Conservation (phyloP, 257 asterid genomes). For the Agastache rugosa region DNA sequence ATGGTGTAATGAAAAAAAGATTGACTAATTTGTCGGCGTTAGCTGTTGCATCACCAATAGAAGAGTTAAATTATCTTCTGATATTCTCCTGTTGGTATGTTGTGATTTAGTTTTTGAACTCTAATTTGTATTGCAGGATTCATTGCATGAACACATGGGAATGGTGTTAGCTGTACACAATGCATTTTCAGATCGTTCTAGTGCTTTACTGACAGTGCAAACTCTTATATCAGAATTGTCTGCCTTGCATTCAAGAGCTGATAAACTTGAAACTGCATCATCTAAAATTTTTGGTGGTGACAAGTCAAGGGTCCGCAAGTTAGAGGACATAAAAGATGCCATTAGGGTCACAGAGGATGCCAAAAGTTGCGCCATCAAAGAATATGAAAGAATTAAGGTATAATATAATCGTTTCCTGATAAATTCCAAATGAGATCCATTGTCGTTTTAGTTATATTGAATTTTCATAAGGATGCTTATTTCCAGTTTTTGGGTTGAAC, state of each 20-base stretch:
- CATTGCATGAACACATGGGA: constrained; percentile 86
- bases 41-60: constrained; percentile 17
- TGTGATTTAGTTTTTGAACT: constrained; percentile 12
- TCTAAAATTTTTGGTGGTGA: constrained; percentile 85
- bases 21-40: constrained; percentile 17
- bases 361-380: constrained; percentile 76
- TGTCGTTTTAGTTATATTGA: constrained; percentile 28
- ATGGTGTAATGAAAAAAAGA: constrained; percentile 23
- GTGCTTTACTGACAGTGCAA: constrained; percentile 91
- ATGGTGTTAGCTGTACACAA: constrained; percentile 77
- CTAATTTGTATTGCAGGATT: constrained; percentile 62
- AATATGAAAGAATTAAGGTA: constrained; percentile 96
- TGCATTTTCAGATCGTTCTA: constrained; percentile 95
- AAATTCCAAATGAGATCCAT: constrained; percentile 14
- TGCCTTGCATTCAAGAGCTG: constrained; percentile 79
- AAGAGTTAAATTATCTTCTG: not conserved
- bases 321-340: constrained; percentile 76
- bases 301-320: constrained; percentile 71
- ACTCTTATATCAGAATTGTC: constrained; percentile 89
- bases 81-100: constrained; percentile 6
- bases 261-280: constrained; percentile 79
- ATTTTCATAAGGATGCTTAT: constrained; percentile 9
- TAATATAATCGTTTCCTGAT: constrained; percentile 21
- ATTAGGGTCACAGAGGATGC: constrained; percentile 90
- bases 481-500: constrained; percentile 21